Percentiles rank a stretch among this genome's conserved stretches.
These are phyloP conservation scores for Phytopythium litorale DNA, from an alignment of 352 stramenopile genomes.

Conservation along the genomic window DNA sequence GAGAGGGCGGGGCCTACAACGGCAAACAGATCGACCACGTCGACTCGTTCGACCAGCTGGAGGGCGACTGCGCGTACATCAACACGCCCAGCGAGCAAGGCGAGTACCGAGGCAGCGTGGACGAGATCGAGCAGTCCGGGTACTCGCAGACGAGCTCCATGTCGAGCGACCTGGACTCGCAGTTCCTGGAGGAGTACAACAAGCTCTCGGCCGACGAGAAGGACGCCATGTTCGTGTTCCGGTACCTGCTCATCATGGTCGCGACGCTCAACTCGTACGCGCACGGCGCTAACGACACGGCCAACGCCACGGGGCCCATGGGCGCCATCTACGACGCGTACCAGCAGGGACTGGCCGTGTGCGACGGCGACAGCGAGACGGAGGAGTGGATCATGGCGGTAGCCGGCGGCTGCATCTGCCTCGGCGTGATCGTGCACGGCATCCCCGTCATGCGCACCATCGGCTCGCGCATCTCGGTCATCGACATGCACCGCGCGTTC, in stretches of 20 bases:
- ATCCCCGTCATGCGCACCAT: conserved; percentile 72
- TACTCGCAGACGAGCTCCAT: conserved; percentile 3
- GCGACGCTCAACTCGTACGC: conserved; percentile 65
- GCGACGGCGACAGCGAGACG: conserved; percentile 8
- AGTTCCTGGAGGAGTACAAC: conserved; percentile 18
- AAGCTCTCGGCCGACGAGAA: conserved; percentile 27
- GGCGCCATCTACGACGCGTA: conserved; percentile 56
- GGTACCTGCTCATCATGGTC: conserved; percentile 71
- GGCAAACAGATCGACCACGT: conserved; percentile 1
- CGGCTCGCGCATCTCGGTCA: conserved; percentile 35
- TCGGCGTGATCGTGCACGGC: conserved; percentile 39
- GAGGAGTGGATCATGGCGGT: conserved; percentile 59
- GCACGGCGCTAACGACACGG: conserved; percentile 79
- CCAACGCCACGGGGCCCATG: conserved; percentile 71
- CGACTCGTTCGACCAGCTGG: background rate
- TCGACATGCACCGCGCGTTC: conserved; percentile 62
- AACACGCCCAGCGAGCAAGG: conserved; percentile 13
- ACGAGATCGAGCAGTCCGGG: conserved; percentile 4
- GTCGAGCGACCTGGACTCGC: background rate
- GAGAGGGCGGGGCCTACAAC: background rate
- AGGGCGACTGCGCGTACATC: conserved; percentile 1
- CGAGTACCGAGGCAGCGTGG: conserved; percentile 1
- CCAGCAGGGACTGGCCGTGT: conserved; percentile 19
- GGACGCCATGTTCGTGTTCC: conserved; percentile 36
- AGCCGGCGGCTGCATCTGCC: conserved; percentile 42